Evolutionary conservation across 345 rosid genomes (phyloP), one percentile per base, ranked within the genome.

Genomic region (Hevea brasiliensis): DNA sequence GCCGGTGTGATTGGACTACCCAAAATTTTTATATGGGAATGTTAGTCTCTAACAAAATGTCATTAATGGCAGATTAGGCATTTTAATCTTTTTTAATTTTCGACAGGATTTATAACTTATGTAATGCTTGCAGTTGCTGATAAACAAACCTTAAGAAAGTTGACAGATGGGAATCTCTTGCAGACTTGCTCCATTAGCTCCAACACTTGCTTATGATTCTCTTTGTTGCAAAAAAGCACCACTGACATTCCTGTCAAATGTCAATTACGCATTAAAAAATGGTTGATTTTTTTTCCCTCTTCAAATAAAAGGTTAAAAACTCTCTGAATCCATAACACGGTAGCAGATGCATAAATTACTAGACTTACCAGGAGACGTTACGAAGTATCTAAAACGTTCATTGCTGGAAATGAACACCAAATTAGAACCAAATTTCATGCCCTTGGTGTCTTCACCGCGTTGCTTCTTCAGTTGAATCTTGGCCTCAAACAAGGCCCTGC

Each of bases 81-180:
- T 66, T 26, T 51, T 50, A 53, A 32, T 32, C 2, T 53, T 17
- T 55, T 35, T 27, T 18, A 40, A 17, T 18, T 21, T 61, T 8
- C 5, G 17, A 18, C 8, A 20, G 18, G 48, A 8, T 37, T 9
- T 37, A 61, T 47, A 47, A 14, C 14, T 47, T 47, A 47, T 47
- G 13, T 15, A 47, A 24, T 32, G 45, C 24, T 41, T 10, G n/a
- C n/a, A n/a, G n/a, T 11, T 45, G 62, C 13, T 26, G 26, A 50
- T 5, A 35, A 41, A 56, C 62, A 67, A 42, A 86, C 88, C 88
- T 85, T 83, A 40, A 85, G 87, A 80, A 87, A 87, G 74, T 81
- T 78, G 73, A 87, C 84, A 37, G 86, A 87, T 65, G 88, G 88
- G 79, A 80, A 85, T 74, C 81, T 80, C 74, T 73, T 87, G 88